Percentiles rank a stretch among this genome's conserved stretches.
Conservation (phyloP, 1,284 basidiomycete species). For the Sanguinoderma infundibulare region DNA sequence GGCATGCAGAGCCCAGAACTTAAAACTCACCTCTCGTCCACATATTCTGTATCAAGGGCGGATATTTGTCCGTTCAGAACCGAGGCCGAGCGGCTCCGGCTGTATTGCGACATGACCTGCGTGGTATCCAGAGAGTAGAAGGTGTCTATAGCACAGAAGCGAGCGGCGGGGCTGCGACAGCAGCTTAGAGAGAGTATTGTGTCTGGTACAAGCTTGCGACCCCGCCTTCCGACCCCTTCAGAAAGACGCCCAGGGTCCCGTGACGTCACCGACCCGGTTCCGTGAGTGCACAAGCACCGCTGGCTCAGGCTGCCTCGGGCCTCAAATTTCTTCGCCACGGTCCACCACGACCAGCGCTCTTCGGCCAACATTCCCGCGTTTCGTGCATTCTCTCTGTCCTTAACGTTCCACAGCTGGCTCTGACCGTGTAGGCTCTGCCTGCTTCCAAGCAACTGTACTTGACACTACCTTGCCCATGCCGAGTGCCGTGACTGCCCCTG, state of each 20-base stretch:
- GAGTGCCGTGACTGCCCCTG: neutral
- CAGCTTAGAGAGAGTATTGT: slow-evolving; percentile 5
- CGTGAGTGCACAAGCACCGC: too few relatives aligned
- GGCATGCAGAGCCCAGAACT: neutral
- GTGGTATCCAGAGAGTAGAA: neutral
- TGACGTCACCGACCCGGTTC: slow-evolving; percentile 17
- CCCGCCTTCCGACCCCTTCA: neutral
- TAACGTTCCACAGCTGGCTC: too few relatives aligned
- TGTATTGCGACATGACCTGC: slow-evolving; percentile 8
- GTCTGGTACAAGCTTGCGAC: neutral
- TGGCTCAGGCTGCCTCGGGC: too few relatives aligned
- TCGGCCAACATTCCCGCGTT: too few relatives aligned
- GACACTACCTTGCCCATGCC: neutral
- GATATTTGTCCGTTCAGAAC: slow-evolving; percentile 7
- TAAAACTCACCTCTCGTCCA: slow-evolving; percentile 68
- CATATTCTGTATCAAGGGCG: slow-evolving; percentile 55
- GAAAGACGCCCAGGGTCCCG: slow-evolving; percentile 12
- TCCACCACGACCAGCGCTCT: neutral
- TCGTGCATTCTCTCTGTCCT: too few relatives aligned
- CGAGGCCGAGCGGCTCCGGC: neutral
- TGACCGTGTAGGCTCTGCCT: too few relatives aligned
- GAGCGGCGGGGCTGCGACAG: slow-evolving; percentile 12
- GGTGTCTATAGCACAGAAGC: slow-evolving; percentile 7
- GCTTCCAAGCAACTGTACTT: neutral
- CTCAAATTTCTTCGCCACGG: neutral